phyloP scores from a whole-genome alignment of 129 eudicot species.

The Helianthus annuus region HanXRQr2.0-SUNRISE NC_035434.2:120288637-120289136 shows the following conservation, averaged over 20 bases:
- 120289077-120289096: background rate
- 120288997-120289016: slow-evolving; percentile 81
- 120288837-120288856: slow-evolving; percentile 23
- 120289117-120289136: background rate
- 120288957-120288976: slow-evolving; percentile 49
- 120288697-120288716: slow-evolving; percentile 67
- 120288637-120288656: slow-evolving; percentile 79
- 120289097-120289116: no score
- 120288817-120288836: background rate
- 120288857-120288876: slow-evolving; percentile 36
- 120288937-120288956: slow-evolving; percentile 51
- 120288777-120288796: slow-evolving; percentile 27
- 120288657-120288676: slow-evolving; percentile 44
- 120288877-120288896: slow-evolving; percentile 72
- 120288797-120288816: slow-evolving; percentile 15
- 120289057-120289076: background rate
- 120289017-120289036: slow-evolving; percentile 34
- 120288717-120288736: slow-evolving; percentile 46
- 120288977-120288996: slow-evolving; percentile 69
- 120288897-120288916: slow-evolving; percentile 74
- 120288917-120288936: slow-evolving; percentile 69
- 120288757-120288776: slow-evolving; percentile 5
- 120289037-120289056: background rate
- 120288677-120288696: slow-evolving; percentile 47
- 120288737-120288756: slow-evolving; percentile 88